phyloP scores from a whole-genome alignment of 805 yeast genomes.

The Metschnikowia hibisci region DNA sequence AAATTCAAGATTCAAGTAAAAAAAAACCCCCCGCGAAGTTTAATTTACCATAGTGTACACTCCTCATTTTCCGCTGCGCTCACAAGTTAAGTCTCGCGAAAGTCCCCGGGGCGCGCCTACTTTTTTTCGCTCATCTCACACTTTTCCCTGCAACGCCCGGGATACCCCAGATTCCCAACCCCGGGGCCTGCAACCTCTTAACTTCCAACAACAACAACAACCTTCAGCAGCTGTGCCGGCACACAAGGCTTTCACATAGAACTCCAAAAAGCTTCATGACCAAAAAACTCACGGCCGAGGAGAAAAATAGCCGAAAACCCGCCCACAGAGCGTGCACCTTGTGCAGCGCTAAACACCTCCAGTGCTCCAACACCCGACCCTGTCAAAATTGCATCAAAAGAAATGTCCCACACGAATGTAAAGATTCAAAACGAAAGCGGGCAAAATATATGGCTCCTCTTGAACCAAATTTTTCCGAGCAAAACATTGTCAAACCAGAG shows the following conservation, averaged over 20 bases:
- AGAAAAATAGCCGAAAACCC: conserved; percentile 55
- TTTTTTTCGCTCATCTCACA: conserved; percentile 3
- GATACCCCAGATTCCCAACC: conserved; percentile 21
- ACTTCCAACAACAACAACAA: background rate
- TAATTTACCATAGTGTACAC: background rate
- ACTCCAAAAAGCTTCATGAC: conserved; percentile 44
- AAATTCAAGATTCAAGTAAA: no score
- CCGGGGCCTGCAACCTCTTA: background rate
- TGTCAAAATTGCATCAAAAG: conserved; percentile 68
- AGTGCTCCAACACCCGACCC: conserved; percentile 67
- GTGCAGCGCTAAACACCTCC: conserved; percentile 71
- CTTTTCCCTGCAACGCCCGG: conserved; percentile 16
- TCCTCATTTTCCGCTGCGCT: no score
- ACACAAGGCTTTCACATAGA: background rate
- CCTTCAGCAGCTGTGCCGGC: background rate
- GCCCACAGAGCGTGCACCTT: conserved; percentile 67
- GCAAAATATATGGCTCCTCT: conserved; percentile 35
- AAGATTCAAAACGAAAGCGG: conserved; percentile 53
- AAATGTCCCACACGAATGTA: conserved; percentile 51
- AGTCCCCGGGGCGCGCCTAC: conserved; percentile 5
- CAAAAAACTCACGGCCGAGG: conserved; percentile 50
- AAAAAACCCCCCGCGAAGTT: no score
- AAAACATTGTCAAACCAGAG: background rate
- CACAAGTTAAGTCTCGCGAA: background rate
- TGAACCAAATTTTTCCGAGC: background rate